Conservation (phyloP, 768 basidiomycete species). For the Filobasidium wieringae region DNA sequence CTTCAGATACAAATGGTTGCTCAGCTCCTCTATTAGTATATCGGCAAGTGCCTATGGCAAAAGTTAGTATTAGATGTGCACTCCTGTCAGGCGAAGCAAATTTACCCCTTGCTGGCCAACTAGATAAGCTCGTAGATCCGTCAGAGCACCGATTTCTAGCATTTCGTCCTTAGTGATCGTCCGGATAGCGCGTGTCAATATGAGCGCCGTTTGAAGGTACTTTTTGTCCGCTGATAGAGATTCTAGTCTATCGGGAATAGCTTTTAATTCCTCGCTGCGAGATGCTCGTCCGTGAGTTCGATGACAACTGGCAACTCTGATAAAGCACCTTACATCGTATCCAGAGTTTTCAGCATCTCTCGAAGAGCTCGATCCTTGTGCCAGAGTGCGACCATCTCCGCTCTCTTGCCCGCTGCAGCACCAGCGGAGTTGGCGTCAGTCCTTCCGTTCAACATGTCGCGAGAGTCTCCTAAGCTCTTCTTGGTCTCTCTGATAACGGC, state of each 20-base stretch:
- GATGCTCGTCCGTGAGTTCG: background rate
- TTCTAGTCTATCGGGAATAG: conserved; percentile 82
- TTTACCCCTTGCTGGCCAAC: conserved; percentile 71
- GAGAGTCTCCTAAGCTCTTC: conserved; percentile 52
- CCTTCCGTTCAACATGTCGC: conserved; percentile 34
- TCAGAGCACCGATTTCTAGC: conserved; percentile 86
- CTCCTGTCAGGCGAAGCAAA: conserved; percentile 15
- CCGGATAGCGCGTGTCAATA: conserved; percentile 78
- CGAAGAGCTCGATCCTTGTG: conserved; percentile 77
- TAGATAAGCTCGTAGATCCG: conserved; percentile 77
- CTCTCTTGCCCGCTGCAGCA: conserved; percentile 54
- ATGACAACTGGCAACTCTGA: background rate
- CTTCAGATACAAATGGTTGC: conserved; percentile 93
- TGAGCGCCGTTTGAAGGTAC: conserved; percentile 70
- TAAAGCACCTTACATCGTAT: conserved; percentile 63
- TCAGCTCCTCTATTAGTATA: conserved; percentile 86
- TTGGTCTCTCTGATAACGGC: conserved; percentile 61
- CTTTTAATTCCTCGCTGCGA: conserved; percentile 70
- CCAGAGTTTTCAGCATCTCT: conserved; percentile 88
- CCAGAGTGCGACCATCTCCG: conserved; percentile 83
- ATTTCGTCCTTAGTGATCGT: conserved; percentile 83
- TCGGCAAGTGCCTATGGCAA: conserved; percentile 65
- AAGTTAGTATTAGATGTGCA: background rate
- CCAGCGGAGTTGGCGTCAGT: conserved; percentile 52
- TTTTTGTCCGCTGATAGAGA: conserved; percentile 92